A percentile compares a stretch with the other conserved stretches of the same genome.
These are phyloP conservation scores for Gnomoniopsis sp. DNA, from an alignment of 2,329 filamentous ascomycete species.

Conservation along the genomic window DNA sequence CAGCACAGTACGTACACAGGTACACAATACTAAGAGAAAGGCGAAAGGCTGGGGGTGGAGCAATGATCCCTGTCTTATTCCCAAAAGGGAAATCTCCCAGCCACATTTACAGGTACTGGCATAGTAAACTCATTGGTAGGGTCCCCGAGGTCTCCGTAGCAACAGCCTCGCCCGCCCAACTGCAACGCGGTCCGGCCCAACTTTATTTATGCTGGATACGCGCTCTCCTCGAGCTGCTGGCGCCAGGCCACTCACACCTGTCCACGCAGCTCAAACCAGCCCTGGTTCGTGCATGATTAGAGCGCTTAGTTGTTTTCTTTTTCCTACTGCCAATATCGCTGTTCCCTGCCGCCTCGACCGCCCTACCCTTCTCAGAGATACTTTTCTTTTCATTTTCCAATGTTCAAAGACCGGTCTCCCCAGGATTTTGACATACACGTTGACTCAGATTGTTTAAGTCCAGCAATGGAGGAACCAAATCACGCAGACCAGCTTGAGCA, in stretches of 20 bases:
- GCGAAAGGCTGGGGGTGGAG: no score
- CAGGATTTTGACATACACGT: conserved; percentile 47
- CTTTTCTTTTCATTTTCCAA: not conserved
- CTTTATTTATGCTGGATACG: no score
- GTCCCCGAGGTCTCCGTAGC: conserved; percentile 14
- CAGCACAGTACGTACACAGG: no score
- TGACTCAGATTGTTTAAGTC: conserved; percentile 42
- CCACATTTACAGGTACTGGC: no score
- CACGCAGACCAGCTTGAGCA: conserved; percentile 5
- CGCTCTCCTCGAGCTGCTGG: not conserved
- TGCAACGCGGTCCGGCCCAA: no score
- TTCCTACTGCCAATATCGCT: no score
- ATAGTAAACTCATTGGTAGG: no score
- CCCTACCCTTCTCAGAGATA: not conserved
- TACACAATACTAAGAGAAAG: no score
- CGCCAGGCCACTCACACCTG: conserved; percentile 4
- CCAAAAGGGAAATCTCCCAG: no score
- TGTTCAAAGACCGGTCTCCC: conserved; percentile 25
- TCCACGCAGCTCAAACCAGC: conserved; percentile 14
- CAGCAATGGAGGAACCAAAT: conserved; percentile 32
- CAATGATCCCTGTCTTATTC: no score
- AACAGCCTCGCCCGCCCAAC: conserved; percentile 1
- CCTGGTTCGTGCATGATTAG: no score
- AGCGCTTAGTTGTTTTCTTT: no score
- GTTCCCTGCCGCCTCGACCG: not conserved